Conservation (phyloP, 805 yeast species). For the Lipomyces lipofer region DNA sequence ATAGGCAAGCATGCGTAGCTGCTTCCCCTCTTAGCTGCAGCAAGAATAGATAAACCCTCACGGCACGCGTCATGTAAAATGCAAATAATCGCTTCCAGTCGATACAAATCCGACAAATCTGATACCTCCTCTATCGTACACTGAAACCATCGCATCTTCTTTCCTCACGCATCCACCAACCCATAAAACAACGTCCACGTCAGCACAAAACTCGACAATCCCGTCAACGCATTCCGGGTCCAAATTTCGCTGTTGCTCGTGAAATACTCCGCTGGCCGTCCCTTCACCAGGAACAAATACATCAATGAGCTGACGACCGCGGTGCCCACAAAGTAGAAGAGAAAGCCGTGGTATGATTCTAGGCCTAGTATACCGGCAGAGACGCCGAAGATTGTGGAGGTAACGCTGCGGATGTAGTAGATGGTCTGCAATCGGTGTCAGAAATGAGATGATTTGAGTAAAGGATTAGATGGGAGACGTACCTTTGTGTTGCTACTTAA, state of each 20-base stretch:
- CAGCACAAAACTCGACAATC: conserved; percentile 54
- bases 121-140: neutral
- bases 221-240: conserved; percentile 49
- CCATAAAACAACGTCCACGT: conserved; percentile 55
- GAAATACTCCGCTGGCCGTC: conserved; percentile 44
- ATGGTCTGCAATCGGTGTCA: conserved; percentile 15
- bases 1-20: too few relatives aligned
- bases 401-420: conserved; percentile 27
- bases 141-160: too few relatives aligned
- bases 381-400: conserved; percentile 29
- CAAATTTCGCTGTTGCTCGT: conserved; percentile 46
- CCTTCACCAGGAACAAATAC: conserved; percentile 41
- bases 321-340: conserved; percentile 33
- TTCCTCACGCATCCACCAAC: conserved; percentile 23
- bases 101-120: neutral
- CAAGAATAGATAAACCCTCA: too few relatives aligned
- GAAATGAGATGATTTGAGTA: neutral
- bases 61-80: too few relatives aligned
- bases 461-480: neutral
- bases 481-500: conserved; percentile 23
- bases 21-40: too few relatives aligned
- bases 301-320: conserved; percentile 14
- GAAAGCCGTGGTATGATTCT: conserved; percentile 28
- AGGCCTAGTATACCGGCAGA: conserved; percentile 31
- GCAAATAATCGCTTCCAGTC: too few relatives aligned